These are phyloP conservation scores for Fonsecaea nubica DNA, from an alignment of 2,329 filamentous ascomycete species.

Conservation along the genomic window DNA sequence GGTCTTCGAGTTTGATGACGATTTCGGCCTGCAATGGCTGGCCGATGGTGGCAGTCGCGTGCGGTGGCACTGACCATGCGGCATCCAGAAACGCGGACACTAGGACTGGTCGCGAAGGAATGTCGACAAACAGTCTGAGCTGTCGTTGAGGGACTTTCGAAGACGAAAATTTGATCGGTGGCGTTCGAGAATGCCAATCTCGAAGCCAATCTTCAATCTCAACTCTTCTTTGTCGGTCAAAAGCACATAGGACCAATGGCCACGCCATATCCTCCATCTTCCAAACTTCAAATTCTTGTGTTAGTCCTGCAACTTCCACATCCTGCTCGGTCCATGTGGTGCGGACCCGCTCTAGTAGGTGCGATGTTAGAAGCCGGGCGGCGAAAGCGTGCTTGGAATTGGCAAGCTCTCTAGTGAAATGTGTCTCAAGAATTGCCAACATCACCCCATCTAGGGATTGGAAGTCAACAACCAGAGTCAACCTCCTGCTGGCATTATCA, in stretches of 20 bases:
- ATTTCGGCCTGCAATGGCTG: constrained; percentile 57
- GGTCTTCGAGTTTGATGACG: constrained; percentile 40
- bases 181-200: constrained; percentile 60
- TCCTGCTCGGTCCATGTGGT: constrained; percentile 55
- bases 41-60: constrained; percentile 47
- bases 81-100: constrained; percentile 73
- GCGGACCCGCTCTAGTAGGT: constrained; percentile 56
- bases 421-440: constrained; percentile 52
- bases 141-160: constrained; percentile 51
- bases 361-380: constrained; percentile 58
- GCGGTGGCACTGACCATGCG: constrained; percentile 35
- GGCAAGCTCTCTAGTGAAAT: constrained; percentile 57
- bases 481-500: constrained; percentile 11
- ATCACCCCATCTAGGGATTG: constrained; percentile 78
- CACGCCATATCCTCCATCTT: constrained; percentile 61
- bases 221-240: constrained; percentile 54
- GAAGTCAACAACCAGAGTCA: constrained; percentile 73
- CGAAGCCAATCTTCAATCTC: constrained; percentile 59
- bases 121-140: constrained; percentile 87
- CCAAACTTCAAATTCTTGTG: constrained; percentile 60
- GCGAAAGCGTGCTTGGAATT: constrained; percentile 56
- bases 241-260: constrained; percentile 58
- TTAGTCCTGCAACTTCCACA: constrained; percentile 62
- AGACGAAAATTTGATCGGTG: constrained; percentile 25
- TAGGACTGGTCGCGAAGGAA: constrained; percentile 81